Evolutionary conservation across 225 moss, liverwort and hornwort species (phyloP).

Genomic region (Asterella californica): DNA sequence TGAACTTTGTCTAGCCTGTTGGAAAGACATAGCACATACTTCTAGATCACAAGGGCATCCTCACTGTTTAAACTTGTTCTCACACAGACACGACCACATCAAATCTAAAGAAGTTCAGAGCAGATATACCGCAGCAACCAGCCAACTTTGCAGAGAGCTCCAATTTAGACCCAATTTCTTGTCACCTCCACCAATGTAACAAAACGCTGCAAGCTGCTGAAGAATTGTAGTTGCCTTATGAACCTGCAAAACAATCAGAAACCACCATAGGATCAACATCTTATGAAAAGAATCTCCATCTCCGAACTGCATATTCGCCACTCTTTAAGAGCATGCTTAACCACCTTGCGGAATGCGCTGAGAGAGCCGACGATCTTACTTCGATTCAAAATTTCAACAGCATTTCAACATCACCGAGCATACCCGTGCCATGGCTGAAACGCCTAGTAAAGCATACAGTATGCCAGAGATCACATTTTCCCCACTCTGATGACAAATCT

Average conservation of each 20-base stretch:
- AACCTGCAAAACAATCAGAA: slow-evolving; percentile 42
- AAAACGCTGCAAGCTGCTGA: slow-evolving; percentile 83
- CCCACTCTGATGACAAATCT: slow-evolving; percentile 73
- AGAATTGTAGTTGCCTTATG: slow-evolving; percentile 84
- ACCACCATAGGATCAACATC: not conserved
- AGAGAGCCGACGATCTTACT: not conserved
- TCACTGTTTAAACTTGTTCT: not conserved
- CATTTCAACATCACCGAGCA: slow-evolving; percentile 12
- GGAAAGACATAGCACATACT: not conserved
- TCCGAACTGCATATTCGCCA: not conserved
- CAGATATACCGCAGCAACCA: slow-evolving; percentile 68
- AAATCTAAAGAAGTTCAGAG: not conserved
- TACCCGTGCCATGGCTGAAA: slow-evolving; percentile 95
- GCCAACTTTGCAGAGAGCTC: slow-evolving; percentile 81
- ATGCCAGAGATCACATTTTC: slow-evolving; percentile 91
- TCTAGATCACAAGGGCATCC: not conserved
- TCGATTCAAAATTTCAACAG: not conserved
- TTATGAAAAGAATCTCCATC: not conserved
- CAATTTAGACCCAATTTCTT: slow-evolving; percentile 65
- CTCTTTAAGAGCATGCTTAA: not conserved
- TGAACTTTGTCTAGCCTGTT: not conserved
- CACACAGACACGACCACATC: too few relatives aligned
- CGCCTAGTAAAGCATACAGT: slow-evolving; percentile 87
- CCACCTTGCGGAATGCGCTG: not conserved
- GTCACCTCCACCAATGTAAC: slow-evolving; percentile 71